Base-by-base conservation (phyloP, 768 basidiomycete species). In the Cystofilobasidium capitatum region DNA sequence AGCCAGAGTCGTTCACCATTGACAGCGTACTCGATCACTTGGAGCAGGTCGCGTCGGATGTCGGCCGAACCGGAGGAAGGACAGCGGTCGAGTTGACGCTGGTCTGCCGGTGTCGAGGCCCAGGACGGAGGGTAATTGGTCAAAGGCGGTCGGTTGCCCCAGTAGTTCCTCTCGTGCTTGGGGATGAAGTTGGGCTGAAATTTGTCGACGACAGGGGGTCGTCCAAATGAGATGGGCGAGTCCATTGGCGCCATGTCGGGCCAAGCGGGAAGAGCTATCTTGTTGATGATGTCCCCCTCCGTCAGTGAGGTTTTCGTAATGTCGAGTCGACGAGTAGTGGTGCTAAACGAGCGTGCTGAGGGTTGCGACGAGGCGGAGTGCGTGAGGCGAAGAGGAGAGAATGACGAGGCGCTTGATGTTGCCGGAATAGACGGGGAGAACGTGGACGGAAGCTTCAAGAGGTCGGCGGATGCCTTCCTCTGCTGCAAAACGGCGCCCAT, bases 401-500 rank as follows among this genome's bases (percentile, higher is more conserved):
- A 35, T 31, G 36, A 31, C 22, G 60, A 31, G 40, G 42, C 12
- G 7, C 29, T 20, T 9, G 60, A 17, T 7, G 6, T 12, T 12
- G 58, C n/a, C n/a, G n/a, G n/a, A n/a, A 45, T 9, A 39, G 40
- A 31, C 10, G 26, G 42, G 42, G 20, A 16, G 60, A 17, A 3
- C 29, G 42, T 20, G 60, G 29, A 10, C 6, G 0, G 49, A 13
- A 51, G 49, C 14, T 51, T 14, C 33, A 16, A 20, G 10, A 29
- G 6, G 12, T 55, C 42, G 1, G 58, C 33, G 2, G 29, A 5
- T 2, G 58, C 45, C n/a, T 58, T 22, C 45, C 36, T 14, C 20
- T 61, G 35, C 40, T 61, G 42, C 2, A 54, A 9, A 54, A 68
- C 39, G n/a, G 40, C 54, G 24, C 39, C 54, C 66, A 68, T 62